These are phyloP conservation scores for Rhizopus arrhizus DNA, from an alignment of 371 early-diverging fungal species.

Conservation along the genomic window DNA sequence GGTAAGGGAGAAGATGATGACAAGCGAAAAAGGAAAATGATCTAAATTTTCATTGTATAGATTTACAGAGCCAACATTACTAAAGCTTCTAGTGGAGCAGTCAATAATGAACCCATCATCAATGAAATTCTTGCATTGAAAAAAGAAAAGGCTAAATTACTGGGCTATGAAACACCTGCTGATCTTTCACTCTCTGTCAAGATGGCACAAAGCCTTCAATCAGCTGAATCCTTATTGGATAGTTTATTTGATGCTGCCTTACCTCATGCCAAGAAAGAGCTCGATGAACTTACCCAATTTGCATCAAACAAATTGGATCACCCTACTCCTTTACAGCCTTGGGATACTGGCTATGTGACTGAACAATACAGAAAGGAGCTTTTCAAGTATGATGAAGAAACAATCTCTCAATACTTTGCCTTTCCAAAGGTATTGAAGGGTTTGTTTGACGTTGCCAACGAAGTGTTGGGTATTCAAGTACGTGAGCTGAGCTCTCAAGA, in stretches of 20 bases:
- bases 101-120: constrained; percentile 65
- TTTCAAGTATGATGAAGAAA: constrained; percentile 65
- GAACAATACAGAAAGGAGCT: constrained; percentile 64
- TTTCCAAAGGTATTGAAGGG: constrained; percentile 65
- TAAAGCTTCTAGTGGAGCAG: constrained; percentile 55
- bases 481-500: constrained; percentile 47
- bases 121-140: constrained; percentile 59
- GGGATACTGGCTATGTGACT: constrained; percentile 60
- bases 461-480: constrained; percentile 63
- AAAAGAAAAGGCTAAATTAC: constrained; percentile 55
- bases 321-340: constrained; percentile 55
- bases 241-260: constrained; percentile 53
- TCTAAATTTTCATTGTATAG: constrained; percentile 21
- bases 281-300: constrained; percentile 52
- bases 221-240: constrained; percentile 55
- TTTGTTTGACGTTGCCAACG: constrained; percentile 60
- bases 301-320: constrained; percentile 44
- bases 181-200: constrained; percentile 65
- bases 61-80: constrained; percentile 60
- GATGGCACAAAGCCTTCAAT: constrained; percentile 59
- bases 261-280: constrained; percentile 52
- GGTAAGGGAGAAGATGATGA: constrained; percentile 22
- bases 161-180: constrained; percentile 60
- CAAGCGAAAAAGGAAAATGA: background rate
- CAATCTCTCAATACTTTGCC: constrained; percentile 64